These are phyloP conservation scores for Groenewaldozyma tartarivorans DNA, from an alignment of 805 yeast genomes.

Conservation along the genomic window DNA sequence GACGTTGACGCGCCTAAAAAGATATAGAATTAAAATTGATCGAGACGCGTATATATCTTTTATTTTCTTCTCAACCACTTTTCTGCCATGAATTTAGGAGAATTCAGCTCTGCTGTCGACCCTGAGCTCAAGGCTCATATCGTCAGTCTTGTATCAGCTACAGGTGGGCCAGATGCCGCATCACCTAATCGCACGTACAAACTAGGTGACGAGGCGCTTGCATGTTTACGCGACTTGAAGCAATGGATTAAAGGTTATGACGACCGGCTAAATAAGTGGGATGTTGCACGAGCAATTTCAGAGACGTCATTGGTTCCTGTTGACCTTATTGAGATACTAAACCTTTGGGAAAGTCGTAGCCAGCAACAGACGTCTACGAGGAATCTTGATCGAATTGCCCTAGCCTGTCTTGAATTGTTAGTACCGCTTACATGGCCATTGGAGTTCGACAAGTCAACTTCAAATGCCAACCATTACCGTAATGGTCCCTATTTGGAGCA, in stretches of 20 bases:
- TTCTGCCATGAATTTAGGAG: not conserved
- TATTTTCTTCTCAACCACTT: no score
- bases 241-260: slow-evolving; percentile 83
- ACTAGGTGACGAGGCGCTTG: slow-evolving; percentile 79
- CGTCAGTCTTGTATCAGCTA: slow-evolving; percentile 71
- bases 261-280: slow-evolving; percentile 57
- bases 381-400: slow-evolving; percentile 51
- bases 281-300: slow-evolving; percentile 82
- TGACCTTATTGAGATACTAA: slow-evolving; percentile 66
- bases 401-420: slow-evolving; percentile 66
- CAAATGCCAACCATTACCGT: slow-evolving; percentile 46
- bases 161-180: slow-evolving; percentile 80
- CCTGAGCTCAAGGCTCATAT: slow-evolving; percentile 49
- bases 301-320: slow-evolving; percentile 63
- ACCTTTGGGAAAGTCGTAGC: slow-evolving; percentile 52
- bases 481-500: slow-evolving; percentile 52
- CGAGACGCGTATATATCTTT: no score
- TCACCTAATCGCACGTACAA: slow-evolving; percentile 46
- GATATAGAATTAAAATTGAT: no score
- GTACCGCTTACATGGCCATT: slow-evolving; percentile 85
- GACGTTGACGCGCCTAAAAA: no score
- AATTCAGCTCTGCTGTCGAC: slow-evolving; percentile 15
- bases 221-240: slow-evolving; percentile 79
- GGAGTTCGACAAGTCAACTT: slow-evolving; percentile 47
- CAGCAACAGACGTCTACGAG: slow-evolving; percentile 26